These are phyloP conservation scores for Alternaria consortialis DNA, from an alignment of 2,329 filamentous ascomycete genomes.

Conservation along the genomic window DNA sequence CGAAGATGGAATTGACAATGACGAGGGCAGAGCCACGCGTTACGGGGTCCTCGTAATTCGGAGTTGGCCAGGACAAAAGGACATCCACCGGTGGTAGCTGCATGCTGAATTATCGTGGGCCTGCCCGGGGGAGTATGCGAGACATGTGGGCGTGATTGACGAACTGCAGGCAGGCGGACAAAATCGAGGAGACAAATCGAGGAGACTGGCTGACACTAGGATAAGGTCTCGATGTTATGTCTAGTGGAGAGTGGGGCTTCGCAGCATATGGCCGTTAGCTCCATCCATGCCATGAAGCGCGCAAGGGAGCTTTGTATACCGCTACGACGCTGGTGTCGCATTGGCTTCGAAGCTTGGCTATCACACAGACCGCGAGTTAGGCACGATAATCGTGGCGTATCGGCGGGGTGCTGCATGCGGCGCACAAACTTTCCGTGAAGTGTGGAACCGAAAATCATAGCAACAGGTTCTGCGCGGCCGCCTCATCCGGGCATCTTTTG, in stretches of 20 bases:
- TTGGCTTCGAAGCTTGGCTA: not conserved
- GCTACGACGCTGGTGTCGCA: constrained; percentile 9
- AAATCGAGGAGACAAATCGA: constrained; percentile 3
- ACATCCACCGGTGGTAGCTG: constrained; percentile 42
- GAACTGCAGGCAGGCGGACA: not conserved
- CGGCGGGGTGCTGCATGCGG: constrained; percentile 3
- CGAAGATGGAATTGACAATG: constrained; percentile 52
- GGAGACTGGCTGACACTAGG: not conserved
- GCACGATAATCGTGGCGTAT: constrained; percentile 10
- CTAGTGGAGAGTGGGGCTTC: not conserved
- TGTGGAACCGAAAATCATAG: not conserved
- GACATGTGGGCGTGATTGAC: constrained; percentile 14
- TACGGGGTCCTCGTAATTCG: constrained; percentile 52
- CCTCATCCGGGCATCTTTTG: not conserved
- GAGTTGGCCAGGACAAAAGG: constrained; percentile 49
- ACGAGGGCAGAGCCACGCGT: constrained; percentile 53
- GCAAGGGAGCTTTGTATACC: constrained; percentile 7
- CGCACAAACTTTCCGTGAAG: constrained; percentile 3
- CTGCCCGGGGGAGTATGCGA: constrained; percentile 8
- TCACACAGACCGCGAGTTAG: constrained; percentile 5
- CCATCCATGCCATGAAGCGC: not conserved
- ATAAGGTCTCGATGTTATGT: constrained; percentile 11
- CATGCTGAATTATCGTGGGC: constrained; percentile 30
- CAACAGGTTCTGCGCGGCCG: not conserved
- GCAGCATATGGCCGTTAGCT: constrained; percentile 7